Base-by-base conservation (phyloP, 257 asterid species). In the Primulina tabacum region DNA sequence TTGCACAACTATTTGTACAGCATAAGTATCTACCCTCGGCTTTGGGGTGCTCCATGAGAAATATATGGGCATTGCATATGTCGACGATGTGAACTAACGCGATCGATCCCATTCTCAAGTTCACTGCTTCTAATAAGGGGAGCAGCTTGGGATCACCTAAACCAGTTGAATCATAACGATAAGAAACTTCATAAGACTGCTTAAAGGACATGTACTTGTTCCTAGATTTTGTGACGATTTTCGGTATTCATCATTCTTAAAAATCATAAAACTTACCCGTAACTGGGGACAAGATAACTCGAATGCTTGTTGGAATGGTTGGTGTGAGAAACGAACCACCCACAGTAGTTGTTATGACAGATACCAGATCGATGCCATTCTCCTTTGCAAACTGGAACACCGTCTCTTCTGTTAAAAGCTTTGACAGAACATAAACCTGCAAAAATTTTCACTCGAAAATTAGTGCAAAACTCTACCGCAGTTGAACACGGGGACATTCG, bases 251-350 rank as follows among this genome's bases (percentile, higher is more conserved):
- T 5, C 37, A 16, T 47, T 5, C 56, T 47, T 14, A 4, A 14
- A 14, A 12, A 47, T 14, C 56, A 47, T 47, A 58, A 37, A 73
- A 66, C 33, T 21, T 7, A 91, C 98, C 97, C 81, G 95, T 87
- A 29, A 87, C 34, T 33, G 96, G 98, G 47, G 98, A 88, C 35
- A 92, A 62, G 70, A 92, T 76, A 73, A 90, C 86, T 77, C 62
- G 95, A 68, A 88, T 73, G 84, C 98, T 90, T 40, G 83, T 18
- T 18, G 98, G 98, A 76, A 92, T 92, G 8, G 81, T 71, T 16
- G 89, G 80, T 30, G 91, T 87, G 78, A 90, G 88, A 76, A 92
- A 92, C 5, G 92, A 87, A 68, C 98, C 98, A 24, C 86, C 97
- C 9, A 90, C 86, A 1, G 97, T 85, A 6, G 96, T 73, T 60